Conservation (phyloP, 2,329 filamentous ascomycete genomes). For the Paecilomyces dactylethromorphus region DNA sequence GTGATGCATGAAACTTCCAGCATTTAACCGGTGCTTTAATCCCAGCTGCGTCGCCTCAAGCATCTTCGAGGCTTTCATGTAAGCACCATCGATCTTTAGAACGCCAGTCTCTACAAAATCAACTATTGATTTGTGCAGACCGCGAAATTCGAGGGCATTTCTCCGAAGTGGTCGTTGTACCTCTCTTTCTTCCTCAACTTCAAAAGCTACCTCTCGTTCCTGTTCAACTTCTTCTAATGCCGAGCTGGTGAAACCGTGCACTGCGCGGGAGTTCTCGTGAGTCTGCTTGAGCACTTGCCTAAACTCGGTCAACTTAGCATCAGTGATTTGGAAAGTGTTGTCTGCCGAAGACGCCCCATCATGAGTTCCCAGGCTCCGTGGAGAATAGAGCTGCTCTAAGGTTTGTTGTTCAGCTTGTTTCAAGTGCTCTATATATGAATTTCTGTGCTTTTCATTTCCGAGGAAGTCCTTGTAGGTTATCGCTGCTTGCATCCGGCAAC, state of each 20-base stretch:
- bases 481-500: conserved; percentile 47
- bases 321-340: conserved; percentile 8
- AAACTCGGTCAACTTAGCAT: conserved; percentile 20
- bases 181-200: conserved; percentile 53
- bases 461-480: conserved; percentile 39
- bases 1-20: conserved; percentile 7
- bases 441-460: conserved; percentile 22
- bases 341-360: conserved; percentile 6
- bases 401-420: conserved; percentile 51
- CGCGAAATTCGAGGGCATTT: conserved; percentile 35
- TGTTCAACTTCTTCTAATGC: conserved; percentile 47
- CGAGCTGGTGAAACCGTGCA: conserved; percentile 39
- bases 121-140: conserved; percentile 43
- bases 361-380: conserved; percentile 11
- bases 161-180: conserved; percentile 42
- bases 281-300: conserved; percentile 28
- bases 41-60: conserved; percentile 35
- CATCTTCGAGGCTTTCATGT: conserved; percentile 37
- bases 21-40: conserved; percentile 23
- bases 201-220: conserved; percentile 53
- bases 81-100: conserved; percentile 31
- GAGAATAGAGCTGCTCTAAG: conserved; percentile 52
- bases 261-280: conserved; percentile 40
- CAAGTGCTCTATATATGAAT: conserved; percentile 39
- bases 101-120: conserved; percentile 43